Evolutionary conservation across 2,329 filamentous ascomycete species (phyloP).

Genomic region (Pseudocercospora vitis): DNA sequence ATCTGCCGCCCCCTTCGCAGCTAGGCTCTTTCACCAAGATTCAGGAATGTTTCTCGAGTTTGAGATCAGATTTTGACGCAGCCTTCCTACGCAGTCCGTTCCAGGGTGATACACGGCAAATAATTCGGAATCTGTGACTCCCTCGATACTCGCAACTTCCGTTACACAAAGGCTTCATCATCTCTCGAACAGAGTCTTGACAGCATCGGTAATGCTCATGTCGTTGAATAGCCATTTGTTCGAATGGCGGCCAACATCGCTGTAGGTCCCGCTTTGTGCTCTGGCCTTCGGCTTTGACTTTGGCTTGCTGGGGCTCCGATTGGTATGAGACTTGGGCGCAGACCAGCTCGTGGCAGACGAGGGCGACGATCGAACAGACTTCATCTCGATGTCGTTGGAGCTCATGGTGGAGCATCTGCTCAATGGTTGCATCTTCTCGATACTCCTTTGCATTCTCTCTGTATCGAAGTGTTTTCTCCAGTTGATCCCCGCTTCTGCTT

Average conservation of each 20-base stretch:
- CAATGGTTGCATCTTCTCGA: slow-evolving; percentile 18
- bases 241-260: slow-evolving; percentile 49
- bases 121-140: too few relatives aligned
- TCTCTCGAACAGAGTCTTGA: slow-evolving; percentile 35
- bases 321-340: slow-evolving; percentile 3
- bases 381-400: slow-evolving; percentile 18
- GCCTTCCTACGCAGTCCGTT: too few relatives aligned
- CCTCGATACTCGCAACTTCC: too few relatives aligned
- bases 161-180: not conserved
- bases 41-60: too few relatives aligned
- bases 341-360: slow-evolving; percentile 15
- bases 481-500: not conserved
- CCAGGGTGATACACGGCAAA: too few relatives aligned
- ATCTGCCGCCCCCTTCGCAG: too few relatives aligned
- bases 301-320: slow-evolving; percentile 4
- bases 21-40: too few relatives aligned
- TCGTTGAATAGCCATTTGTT: slow-evolving; percentile 55
- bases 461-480: slow-evolving; percentile 3
- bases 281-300: slow-evolving; percentile 16
- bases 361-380: slow-evolving; percentile 16
- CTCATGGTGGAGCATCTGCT: slow-evolving; percentile 20
- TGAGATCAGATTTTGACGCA: too few relatives aligned
- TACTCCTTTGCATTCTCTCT: slow-evolving; percentile 2
- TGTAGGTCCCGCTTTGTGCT: slow-evolving; percentile 22
- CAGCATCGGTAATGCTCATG: slow-evolving; percentile 49